phyloP scores from a whole-genome alignment of 2,329 filamentous ascomycete genomes.

The Biscogniauxia mediterranea region DNA sequence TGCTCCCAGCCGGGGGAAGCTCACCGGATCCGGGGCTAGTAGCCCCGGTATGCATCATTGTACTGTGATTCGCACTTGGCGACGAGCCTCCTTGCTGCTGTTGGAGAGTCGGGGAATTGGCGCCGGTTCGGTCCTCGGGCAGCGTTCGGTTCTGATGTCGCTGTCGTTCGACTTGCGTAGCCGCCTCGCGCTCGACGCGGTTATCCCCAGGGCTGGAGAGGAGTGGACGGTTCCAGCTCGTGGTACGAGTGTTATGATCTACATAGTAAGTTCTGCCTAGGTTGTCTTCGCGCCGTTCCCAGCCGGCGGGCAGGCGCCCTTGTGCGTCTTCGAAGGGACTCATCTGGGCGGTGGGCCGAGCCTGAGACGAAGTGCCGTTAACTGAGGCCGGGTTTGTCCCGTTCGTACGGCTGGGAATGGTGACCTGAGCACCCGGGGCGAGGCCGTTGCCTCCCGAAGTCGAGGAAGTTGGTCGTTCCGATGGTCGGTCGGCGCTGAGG shows the following conservation, averaged over 20 bases:
- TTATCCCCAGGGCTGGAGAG: conserved; percentile 73
- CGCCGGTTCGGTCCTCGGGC: conserved; percentile 90
- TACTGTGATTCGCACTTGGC: conserved; percentile 51
- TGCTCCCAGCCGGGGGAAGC: conserved; percentile 97
- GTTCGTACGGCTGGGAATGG: conserved; percentile 46
- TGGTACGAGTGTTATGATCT: conserved; percentile 94
- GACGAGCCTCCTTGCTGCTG: conserved; percentile 45
- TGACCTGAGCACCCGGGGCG: conserved; percentile 39
- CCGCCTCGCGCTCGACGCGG: conserved; percentile 78
- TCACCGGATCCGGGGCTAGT: conserved; percentile 94
- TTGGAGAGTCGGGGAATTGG: conserved; percentile 80
- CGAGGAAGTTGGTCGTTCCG: conserved; percentile 53
- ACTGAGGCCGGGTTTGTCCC: conserved; percentile 40
- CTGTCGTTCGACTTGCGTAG: conserved; percentile 88
- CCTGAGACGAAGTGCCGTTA: conserved; percentile 38
- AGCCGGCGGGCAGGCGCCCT: conserved; percentile 85
- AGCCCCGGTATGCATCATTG: conserved; percentile 92
- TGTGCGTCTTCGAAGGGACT: conserved; percentile 97
- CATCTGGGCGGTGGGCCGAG: conserved; percentile 56
- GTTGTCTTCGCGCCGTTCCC: conserved; percentile 95
- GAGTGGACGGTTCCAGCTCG: conserved; percentile 93
- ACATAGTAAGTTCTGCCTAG: conserved; percentile 96
- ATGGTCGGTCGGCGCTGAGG: conserved; percentile 41
- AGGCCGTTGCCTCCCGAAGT: conserved; percentile 49
- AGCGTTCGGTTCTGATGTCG: conserved; percentile 94